Base-by-base conservation (phyloP, 2,329 filamentous ascomycete genomes). In the Blumeria hordei region DNA sequence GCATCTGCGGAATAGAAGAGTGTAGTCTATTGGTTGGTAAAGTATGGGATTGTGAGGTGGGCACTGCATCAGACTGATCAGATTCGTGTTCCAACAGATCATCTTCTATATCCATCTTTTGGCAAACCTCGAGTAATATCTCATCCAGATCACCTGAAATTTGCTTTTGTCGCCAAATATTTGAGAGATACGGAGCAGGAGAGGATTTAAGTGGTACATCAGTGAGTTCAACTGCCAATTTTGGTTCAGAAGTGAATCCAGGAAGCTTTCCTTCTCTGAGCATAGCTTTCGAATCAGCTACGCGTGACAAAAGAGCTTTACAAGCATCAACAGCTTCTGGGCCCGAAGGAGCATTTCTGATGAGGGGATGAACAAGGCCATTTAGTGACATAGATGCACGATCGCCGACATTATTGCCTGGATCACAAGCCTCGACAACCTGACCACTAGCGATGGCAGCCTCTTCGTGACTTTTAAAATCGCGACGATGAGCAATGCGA, bases 401-500 rank as follows among this genome's bases (percentile, higher is more conserved):
- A 21, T 62, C 59, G 16, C 47, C 57, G 12, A 39, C n/a, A 55
- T 71, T 70, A 55, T 71, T 69, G 35, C 68, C 71, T 55, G 73
- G 67, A 56, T 73, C 65, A 54, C 68, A 67, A 47, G 72, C 72
- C 62, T 94, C 85, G 57, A 94, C 78, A 11, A 83, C 79, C 60
- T 88, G 81, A 54, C 92, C 92, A 62, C 87, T 93, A 57, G 85
- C 83, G 55, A 88, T 75, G 36, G 90, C 92, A 58, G 92, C 92
- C 64, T 88, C 86, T 67, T 96, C 90, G 64, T 98, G 92, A 62
- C 87, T 95, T 69, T 94, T 90, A 72, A 88, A 96, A 59, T 93
- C 88, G 57, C 86, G 77, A 65, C 83, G 85, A 69, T 98, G 92
- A 32, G 88, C 88, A 62, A 98, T 96, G 56, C 92, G 87, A 66